Evolutionary conservation across 768 basidiomycete species (phyloP), one percentile per base, ranked within the genome.

Genomic region (Lepiota brunneoincarnata): DNA sequence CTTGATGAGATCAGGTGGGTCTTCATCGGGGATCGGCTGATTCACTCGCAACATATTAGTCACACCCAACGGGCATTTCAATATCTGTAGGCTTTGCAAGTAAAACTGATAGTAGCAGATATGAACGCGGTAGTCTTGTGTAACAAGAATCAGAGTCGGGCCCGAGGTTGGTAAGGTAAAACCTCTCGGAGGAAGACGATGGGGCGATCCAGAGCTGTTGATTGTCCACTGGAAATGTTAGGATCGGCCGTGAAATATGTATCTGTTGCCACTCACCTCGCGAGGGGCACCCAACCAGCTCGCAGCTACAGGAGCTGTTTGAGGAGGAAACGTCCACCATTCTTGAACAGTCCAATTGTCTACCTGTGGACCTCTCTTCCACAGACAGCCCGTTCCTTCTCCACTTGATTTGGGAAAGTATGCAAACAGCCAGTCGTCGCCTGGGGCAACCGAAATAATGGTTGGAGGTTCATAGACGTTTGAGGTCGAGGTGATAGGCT

Each of bases 341-440:
- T 86, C 82, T 45, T 75, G 75, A 24, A 86, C 68, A 3, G 50
- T 66, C 86, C 90, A 91, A 24, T 62, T 73, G 59, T 91, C 86
- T 26, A 87, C 68, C 56, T 82, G 81, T 10, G 70, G 54, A 2
- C 77, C 83, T 28, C 79, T 77, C 44, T 72, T 74, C 87, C 89
- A 91, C 14, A 90, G 59, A 62, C 88, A 87, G 11, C 77, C 82
- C 39, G 80, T 66, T 10, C 87, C 86, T 55, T 83, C 82, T 1
- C 69, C 65, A 21, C 75, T 77, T 26, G 71, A 70, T 37, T 83
- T 75, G 10, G 88, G 87, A 63, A 87, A 91, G 63, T 84, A 91
- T 1, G 87, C 88, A 61, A 89, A 90, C 4, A 91, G 63, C 82
- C 79, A 86, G 44, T 77, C 73, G 56, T 84, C 82, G 24, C 71